Conservation (phyloP, 2,329 filamentous ascomycete genomes). For the Xylaria sp. region DNA sequence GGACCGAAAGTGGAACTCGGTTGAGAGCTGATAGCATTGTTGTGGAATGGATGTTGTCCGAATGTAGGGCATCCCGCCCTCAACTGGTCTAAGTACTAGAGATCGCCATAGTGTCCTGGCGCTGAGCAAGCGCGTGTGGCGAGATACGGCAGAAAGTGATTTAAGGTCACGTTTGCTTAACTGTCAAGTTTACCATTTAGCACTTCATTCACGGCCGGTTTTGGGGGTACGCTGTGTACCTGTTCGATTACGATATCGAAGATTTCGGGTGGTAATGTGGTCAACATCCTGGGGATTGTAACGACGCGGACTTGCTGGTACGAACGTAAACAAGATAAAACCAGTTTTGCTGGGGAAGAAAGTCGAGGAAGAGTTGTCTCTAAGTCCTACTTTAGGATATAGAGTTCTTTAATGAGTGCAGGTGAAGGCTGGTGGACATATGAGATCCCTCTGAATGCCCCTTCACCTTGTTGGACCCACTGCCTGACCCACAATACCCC, state of each 20-base stretch:
- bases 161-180: background rate
- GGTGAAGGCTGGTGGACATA: too few species aligned
- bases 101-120: background rate
- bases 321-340: too few species aligned
- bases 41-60: background rate
- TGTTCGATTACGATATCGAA: background rate
- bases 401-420: too few species aligned
- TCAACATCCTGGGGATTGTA: background rate
- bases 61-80: background rate
- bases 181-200: background rate
- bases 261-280: slow-evolving; percentile 6
- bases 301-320: too few species aligned
- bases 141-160: slow-evolving; percentile 2
- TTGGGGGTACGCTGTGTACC: too few species aligned
- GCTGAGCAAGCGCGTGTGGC: background rate
- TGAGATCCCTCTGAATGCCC: too few species aligned
- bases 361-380: too few species aligned
- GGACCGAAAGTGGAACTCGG: slow-evolving; percentile 3
- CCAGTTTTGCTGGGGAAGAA: too few species aligned
- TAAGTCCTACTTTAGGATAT: too few species aligned
- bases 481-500: too few species aligned
- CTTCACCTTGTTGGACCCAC: too few species aligned
- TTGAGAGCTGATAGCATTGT: background rate
- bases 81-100: background rate
- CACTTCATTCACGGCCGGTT: background rate